phyloP scores from a whole-genome alignment of 2,329 filamentous ascomycete species.

The Allantophomopsis cytisporea region DNA sequence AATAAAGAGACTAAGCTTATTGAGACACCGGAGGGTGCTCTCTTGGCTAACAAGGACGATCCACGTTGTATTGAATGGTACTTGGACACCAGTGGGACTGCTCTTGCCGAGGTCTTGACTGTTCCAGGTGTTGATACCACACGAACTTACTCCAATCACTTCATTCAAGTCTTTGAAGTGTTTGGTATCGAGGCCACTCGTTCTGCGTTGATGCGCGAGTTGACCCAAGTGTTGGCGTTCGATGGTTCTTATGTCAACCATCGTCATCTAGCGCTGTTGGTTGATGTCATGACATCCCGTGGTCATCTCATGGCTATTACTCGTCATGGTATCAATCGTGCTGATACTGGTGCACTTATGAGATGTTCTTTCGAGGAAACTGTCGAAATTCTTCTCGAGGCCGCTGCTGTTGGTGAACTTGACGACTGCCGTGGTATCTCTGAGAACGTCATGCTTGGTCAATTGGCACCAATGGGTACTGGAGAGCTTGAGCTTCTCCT shows the following conservation, averaged over 20 bases:
- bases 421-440: slow-evolving; percentile 98
- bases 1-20: slow-evolving; percentile 64
- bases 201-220: slow-evolving; percentile 71
- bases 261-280: slow-evolving; percentile 85
- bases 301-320: slow-evolving; percentile 93
- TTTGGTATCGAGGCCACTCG: slow-evolving; percentile 95
- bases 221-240: slow-evolving; percentile 89
- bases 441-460: slow-evolving; percentile 96
- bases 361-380: slow-evolving; percentile 99
- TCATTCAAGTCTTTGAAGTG: slow-evolving; percentile 87
- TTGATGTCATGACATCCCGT: slow-evolving; percentile 95
- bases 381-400: slow-evolving; percentile 93
- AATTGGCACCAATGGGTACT: slow-evolving; percentile 93
- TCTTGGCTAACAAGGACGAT: slow-evolving; percentile 63
- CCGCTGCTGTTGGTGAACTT: slow-evolving; percentile 84
- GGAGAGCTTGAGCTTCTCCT: slow-evolving; percentile 90
- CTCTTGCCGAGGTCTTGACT: slow-evolving; percentile 69
- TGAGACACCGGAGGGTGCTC: slow-evolving; percentile 54
- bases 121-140: slow-evolving; percentile 79
- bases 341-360: slow-evolving; percentile 96
- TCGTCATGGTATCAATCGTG: slow-evolving; percentile 95
- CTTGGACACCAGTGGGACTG: slow-evolving; percentile 84
- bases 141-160: slow-evolving; percentile 87
- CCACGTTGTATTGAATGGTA: slow-evolving; percentile 82
- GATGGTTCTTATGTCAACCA: slow-evolving; percentile 99